Percentiles rank a stretch among this genome's conserved stretches.
phyloP scores from a whole-genome alignment of 495 filamentous ascomycete genomes.

The Aspergillus taichungensis region DNA sequence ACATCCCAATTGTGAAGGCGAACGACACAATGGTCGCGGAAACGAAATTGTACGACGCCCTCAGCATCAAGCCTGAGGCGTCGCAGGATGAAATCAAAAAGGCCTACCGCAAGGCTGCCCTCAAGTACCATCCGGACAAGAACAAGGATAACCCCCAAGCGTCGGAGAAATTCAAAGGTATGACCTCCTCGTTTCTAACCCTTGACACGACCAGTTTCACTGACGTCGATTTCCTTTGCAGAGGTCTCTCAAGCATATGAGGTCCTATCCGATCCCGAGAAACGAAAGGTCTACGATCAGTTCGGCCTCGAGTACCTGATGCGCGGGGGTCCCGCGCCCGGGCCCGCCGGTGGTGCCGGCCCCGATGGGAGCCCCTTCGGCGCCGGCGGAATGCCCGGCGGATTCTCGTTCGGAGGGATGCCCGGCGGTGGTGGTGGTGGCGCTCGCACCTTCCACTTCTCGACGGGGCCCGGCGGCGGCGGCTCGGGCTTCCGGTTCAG shows the following conservation, averaged over 20 bases:
- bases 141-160: constrained; percentile 84
- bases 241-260: constrained; percentile 96
- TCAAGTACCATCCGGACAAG: constrained; percentile 96
- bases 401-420: constrained; percentile 47
- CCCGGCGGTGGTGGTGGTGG: constrained; percentile 50
- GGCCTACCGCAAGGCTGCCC: constrained; percentile 82
- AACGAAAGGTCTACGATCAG: constrained; percentile 91
- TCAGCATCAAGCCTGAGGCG: constrained; percentile 68
- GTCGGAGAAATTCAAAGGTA: constrained; percentile 79
- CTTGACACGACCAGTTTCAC: too few species aligned
- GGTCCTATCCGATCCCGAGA: constrained; percentile 94
- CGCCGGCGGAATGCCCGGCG: constrained; percentile 46
- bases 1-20: too few species aligned
- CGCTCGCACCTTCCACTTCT: constrained; percentile 65
- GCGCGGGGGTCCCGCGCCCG: constrained; percentile 69
- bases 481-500: constrained; percentile 65
- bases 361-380: constrained; percentile 40
- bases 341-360: constrained; percentile 43
- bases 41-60: constrained; percentile 73
- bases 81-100: constrained; percentile 95
- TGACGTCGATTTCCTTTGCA: constrained; percentile 1
- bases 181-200: constrained; percentile 4
- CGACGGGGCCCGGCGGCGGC: constrained; percentile 46
- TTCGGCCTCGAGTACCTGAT: constrained; percentile 89
- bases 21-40: constrained; percentile 66